Conservation (phyloP, 176 grass and related monocot species). For the sorghum (Sorghum bicolor) region DNA sequence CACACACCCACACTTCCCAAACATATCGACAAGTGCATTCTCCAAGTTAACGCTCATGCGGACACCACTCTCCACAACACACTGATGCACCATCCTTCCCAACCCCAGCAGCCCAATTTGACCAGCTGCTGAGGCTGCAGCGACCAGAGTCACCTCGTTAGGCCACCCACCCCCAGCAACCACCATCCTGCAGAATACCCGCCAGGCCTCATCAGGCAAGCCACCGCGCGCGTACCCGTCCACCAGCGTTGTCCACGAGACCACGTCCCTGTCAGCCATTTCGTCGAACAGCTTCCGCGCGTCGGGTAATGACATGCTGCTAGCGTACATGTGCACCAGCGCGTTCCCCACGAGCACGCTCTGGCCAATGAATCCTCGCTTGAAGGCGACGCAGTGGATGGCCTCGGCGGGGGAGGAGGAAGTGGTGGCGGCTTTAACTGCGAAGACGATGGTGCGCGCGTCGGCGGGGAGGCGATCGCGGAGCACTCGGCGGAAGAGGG, state of each 20-base stretch:
- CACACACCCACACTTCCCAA: constrained; percentile 51
- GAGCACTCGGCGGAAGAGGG: constrained; percentile 44
- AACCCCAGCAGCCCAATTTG: constrained; percentile 42
- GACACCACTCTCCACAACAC: constrained; percentile 15
- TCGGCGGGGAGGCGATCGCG: constrained; percentile 28
- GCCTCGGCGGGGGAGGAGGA: not conserved
- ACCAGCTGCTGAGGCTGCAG: constrained; percentile 35
- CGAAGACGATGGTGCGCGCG: constrained; percentile 58
- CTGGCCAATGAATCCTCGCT: constrained; percentile 31
- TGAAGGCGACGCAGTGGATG: constrained; percentile 40
- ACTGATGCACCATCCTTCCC: constrained; percentile 36
- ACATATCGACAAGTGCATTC: constrained; percentile 56
- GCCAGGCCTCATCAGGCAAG: constrained; percentile 35
- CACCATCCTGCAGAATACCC: constrained; percentile 57
- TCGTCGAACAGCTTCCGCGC: constrained; percentile 42
- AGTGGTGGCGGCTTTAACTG: constrained; percentile 31
- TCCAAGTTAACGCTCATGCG: constrained; percentile 25
- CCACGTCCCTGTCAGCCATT: constrained; percentile 50
- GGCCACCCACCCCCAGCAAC: constrained; percentile 3
- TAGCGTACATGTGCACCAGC: constrained; percentile 34
- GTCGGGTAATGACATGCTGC: not conserved
- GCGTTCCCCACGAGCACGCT: constrained; percentile 49
- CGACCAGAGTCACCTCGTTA: constrained; percentile 46
- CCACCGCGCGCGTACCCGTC: constrained; percentile 27
- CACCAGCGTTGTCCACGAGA: constrained; percentile 71